These are phyloP conservation scores for Brettanomyces sp. DNA, from an alignment of 805 yeast species.

Conservation along the genomic window DNA sequence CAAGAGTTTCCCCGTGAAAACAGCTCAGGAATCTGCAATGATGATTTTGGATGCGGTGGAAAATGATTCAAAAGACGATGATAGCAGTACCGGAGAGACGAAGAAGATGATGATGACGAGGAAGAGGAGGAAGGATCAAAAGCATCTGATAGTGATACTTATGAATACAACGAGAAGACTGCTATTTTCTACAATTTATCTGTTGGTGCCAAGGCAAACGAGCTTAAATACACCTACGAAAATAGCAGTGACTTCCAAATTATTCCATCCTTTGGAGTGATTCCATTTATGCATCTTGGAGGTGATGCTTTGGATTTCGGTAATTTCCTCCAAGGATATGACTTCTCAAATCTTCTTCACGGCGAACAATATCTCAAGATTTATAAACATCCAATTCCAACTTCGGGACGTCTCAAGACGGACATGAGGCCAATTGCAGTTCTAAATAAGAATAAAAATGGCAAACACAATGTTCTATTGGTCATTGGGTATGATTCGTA, in stretches of 20 bases:
- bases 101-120: constrained; percentile 36
- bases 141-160: constrained; percentile 30
- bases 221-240: constrained; percentile 75
- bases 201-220: constrained; percentile 73
- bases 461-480: constrained; percentile 60
- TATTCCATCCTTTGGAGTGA: constrained; percentile 82
- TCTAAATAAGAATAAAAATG: constrained; percentile 56
- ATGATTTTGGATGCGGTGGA: constrained; percentile 62
- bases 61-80: constrained; percentile 34
- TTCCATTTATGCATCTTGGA: constrained; percentile 67
- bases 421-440: constrained; percentile 61
- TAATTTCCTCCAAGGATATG: constrained; percentile 66
- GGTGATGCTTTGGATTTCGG: constrained; percentile 49
- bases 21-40: constrained; percentile 72
- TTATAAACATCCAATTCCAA: constrained; percentile 69
- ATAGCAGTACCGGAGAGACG: constrained; percentile 29
- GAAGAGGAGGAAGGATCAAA: constrained; percentile 26
- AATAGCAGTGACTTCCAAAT: constrained; percentile 69
- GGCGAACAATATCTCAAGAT: constrained; percentile 90
- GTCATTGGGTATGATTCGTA: constrained; percentile 64
- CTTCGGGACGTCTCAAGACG: constrained; percentile 54
- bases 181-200: constrained; percentile 82
- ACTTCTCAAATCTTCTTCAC: constrained; percentile 82
- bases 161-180: constrained; percentile 55
- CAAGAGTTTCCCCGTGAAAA: constrained; percentile 41